Evolutionary conservation across 495 filamentous ascomycete species (phyloP), one percentile per base, ranked within the genome.

Genomic region (Talaromyces ruber): DNA sequence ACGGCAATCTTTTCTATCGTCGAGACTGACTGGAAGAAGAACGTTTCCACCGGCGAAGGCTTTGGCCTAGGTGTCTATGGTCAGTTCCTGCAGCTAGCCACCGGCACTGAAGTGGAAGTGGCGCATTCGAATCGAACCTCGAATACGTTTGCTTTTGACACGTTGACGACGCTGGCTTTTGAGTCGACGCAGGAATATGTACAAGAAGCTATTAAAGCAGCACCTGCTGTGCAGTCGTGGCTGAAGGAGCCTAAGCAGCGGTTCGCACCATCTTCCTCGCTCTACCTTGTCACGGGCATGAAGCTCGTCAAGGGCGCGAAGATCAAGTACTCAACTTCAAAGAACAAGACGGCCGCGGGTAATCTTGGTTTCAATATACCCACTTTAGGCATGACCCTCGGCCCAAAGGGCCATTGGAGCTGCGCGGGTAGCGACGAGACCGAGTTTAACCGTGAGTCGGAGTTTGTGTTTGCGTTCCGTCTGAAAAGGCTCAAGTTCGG

Each of bases 1-100:
- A n/a, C n/a, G n/a, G 50, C 63, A 65, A n/a, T 58, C 58, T 65
- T 64, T 62, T 68, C 68, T 57, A 53, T 70, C 59, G 62, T 70
- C 22, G 70, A 72, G 57, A 72, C 68, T 59, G 66, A 72, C 60
- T 72, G 67, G 65, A 69, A 67, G 54, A 69, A 67, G 63, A 69
- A 63, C n/a, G 43, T 67, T 60, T 71, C 71, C 22, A 56, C 57
- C 50, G 60, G 70, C 62, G 67, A 12, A 58, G 66, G 63, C 32
- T 18, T 66, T 43, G 67, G 64, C 34, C 61, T 64, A 25, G 71
- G 71, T 54, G 69, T 73, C 32, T 73, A 67, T 58, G 68, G 66
- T 61, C 71, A 70, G 63, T 73, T 72, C 63, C 65, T 73, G 61
- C 67, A 73, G 67, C 55, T 70, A 47, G 69, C 66, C 62, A 66